Base-by-base conservation (phyloP, 1,284 basidiomycete genomes). In the Agroathelia rolfsii region DNA sequence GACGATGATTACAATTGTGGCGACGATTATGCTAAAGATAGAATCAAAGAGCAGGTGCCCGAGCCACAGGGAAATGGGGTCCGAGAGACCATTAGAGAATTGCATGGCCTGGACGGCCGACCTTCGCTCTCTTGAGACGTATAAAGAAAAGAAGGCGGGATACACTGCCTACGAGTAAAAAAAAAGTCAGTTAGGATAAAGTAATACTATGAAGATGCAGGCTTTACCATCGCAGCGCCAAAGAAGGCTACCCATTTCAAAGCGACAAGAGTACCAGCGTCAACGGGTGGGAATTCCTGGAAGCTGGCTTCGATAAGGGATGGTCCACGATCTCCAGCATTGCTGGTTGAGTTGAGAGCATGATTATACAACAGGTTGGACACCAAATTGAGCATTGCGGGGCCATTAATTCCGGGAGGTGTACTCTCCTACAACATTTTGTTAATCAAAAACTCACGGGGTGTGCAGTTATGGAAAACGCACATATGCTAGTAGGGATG, bases 41-140 rank as follows among this genome's bases (percentile, higher is more conserved):
- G 73, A 60, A 48, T 88, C 85, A 51, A 81, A 84, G 43, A 80
- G 57, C 5, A 86, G 61, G 52, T 88, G 84, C 0, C 84, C 84
- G 2, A 86, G 58, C 83, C 84, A 87, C 15, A 87, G 60, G 0
- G 78, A 80, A 18, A 72, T 52, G 4, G 84, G 81, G 34, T 80
- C 63, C 4, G 75, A 67, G 19, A 86, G 59, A 1, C 84, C 84
- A 47, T 88, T 88, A 20, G 78, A 83, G 17, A 80, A 56, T 40
- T 81, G 76, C 78, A 82, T 87, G 4, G 78, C 80, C 54, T 77
- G 82, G 2, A 77, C 80, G 24, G 70, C 72, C 6, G 75, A 77
- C 26, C 65, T 64, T 17, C 72, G 69, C 49, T 80, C 81, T 41
- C 64, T 69, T 11, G 72, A 71, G 5, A 84, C 78, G 50, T 87